Evolutionary conservation across 495 filamentous ascomycete species (phyloP), one percentile per base, ranked within the genome.

Genomic region (Neurospora tetrasperma): DNA sequence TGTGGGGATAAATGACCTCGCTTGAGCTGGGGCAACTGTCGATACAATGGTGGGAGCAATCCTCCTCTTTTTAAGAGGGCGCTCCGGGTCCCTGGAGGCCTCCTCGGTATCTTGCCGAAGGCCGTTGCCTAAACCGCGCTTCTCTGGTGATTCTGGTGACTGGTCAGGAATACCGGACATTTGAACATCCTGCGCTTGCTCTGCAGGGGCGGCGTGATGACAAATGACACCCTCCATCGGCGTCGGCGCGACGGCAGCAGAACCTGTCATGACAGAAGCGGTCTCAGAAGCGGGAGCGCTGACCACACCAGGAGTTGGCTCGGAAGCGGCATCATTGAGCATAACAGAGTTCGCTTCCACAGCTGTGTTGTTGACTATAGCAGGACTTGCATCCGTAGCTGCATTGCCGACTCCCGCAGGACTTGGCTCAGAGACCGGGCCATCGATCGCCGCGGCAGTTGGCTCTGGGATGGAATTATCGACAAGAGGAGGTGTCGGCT

Each of bases 21-120:
- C 41, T 41, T 77, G 74, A 18, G 48, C 73, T 72, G 83, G 78
- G 16, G 84, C 77, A 62, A 78, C 72, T 0, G 78, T 42, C 3
- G 83, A 80, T n/a, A 86, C 70, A 38, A 77, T 72, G 18, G 72
- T 80, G 18, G 85, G 85, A 16, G 73, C 79, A 43, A 85, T 69
- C 71, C 80, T 79, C 71, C 82, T 83, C 74, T 82, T 83, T 76
- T 86, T 87, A 62, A 16, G 23, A 62, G 54, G 54, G 54, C 23
- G 54, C n/a, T 40, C 31, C 4, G 72, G 23, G 12, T 62, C 2
- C 54, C 5, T 62, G 27, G 54, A 62, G 11, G 12, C 12, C 54
- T 35, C 54, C 23, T 31, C 27, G 16, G 69, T 27, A 9, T 16
- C 70, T 39, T 62, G 43, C 38, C 43, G 46, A 62, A 35, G 27